A percentile compares a stretch with the other conserved stretches of the same genome.
Evolutionary conservation across 179 eudicot genomes (phyloP).

Genomic region (Pouteria campechiana): DNA sequence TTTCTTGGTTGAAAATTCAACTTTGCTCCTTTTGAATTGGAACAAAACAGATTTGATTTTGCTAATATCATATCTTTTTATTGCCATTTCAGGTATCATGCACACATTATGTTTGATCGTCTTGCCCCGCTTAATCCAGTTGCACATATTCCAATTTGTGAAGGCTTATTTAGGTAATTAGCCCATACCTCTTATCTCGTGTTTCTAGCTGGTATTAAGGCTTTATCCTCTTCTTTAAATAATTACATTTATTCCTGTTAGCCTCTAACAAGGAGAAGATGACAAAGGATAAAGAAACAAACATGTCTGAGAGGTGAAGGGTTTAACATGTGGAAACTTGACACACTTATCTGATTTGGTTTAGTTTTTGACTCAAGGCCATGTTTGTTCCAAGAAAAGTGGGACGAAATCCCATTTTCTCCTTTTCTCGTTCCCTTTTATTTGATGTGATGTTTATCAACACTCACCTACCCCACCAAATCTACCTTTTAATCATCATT

Average conservation of each 20-base stretch:
- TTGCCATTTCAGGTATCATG: slow-evolving; percentile 64
- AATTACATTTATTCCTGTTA: background rate
- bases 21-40: too few species aligned
- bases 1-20: too few species aligned
- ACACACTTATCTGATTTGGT: background rate
- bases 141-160: slow-evolving; percentile 66
- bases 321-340: background rate
- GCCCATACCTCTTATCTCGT: background rate
- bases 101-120: slow-evolving; percentile 70
- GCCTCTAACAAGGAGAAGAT: background rate
- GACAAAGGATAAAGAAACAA: too few species aligned
- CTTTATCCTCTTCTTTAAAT: background rate
- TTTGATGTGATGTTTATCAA: too few species aligned
- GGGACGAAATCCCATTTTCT: too few species aligned
- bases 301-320: background rate
- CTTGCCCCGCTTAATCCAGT: slow-evolving; percentile 76
- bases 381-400: too few species aligned
- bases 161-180: slow-evolving; percentile 68
- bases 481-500: too few species aligned
- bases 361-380: too few species aligned
- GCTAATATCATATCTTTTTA: too few species aligned
- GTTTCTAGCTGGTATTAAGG: background rate
- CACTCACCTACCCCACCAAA: too few species aligned
- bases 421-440: too few species aligned
- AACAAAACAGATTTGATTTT: too few species aligned